phyloP scores from a whole-genome alignment of 116 monocot species.

The Iris pallida region DNA sequence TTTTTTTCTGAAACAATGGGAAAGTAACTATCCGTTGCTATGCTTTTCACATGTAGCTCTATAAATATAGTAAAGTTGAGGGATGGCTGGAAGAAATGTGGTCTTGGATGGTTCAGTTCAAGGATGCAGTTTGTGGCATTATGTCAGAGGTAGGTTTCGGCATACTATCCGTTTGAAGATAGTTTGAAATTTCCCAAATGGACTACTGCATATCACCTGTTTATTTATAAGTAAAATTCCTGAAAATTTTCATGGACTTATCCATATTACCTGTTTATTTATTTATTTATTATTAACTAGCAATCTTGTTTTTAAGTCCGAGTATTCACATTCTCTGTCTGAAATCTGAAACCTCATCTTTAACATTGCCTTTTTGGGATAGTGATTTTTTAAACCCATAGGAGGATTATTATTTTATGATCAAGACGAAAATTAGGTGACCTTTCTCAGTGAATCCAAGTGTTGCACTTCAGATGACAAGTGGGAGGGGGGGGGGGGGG shows the following conservation, averaged over 20 bases:
- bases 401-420: too few species aligned
- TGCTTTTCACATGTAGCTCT: conserved; percentile 30
- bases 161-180: conserved; percentile 1
- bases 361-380: too few species aligned
- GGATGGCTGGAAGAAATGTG: conserved; percentile 65
- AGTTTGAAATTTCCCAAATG: not conserved
- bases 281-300: not conserved
- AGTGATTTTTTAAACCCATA: too few species aligned
- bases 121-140: conserved; percentile 40
- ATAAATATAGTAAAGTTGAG: conserved; percentile 29
- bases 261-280: not conserved
- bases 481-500: not conserved
- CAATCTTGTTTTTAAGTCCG: not conserved
- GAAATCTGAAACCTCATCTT: not conserved
- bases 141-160: conserved; percentile 37
- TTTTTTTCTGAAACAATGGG: not conserved
- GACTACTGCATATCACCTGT: too few species aligned
- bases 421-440: not conserved
- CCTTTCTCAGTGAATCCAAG: not conserved
- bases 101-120: conserved; percentile 55
- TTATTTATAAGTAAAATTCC: too few species aligned
- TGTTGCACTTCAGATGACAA: not conserved
- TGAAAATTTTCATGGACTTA: not conserved
- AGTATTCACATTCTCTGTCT: not conserved
- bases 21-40: not conserved